Percentiles rank a stretch among this genome's conserved stretches.
These are phyloP conservation scores for Mucor ambiguus DNA, from an alignment of 371 early-diverging fungal species.

Conservation along the genomic window DNA sequence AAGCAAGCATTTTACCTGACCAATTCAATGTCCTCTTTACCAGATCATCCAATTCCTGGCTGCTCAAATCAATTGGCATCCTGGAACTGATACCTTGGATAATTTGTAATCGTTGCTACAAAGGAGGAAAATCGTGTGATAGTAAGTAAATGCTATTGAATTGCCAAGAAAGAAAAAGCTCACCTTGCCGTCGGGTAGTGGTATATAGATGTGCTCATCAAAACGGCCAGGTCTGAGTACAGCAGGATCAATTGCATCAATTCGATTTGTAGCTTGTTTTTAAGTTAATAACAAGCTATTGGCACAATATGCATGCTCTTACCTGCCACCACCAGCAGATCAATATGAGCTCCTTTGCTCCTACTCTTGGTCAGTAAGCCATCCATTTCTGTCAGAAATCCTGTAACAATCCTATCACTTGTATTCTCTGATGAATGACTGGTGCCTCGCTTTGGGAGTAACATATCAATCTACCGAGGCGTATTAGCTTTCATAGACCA, in stretches of 20 bases:
- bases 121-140: not conserved
- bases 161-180: not conserved
- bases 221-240: constrained; percentile 98
- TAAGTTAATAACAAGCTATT: not conserved
- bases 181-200: constrained; percentile 81
- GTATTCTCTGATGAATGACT: constrained; percentile 76
- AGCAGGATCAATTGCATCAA: constrained; percentile 90
- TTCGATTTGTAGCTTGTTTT: constrained; percentile 58
- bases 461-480: constrained; percentile 61
- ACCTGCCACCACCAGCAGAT: constrained; percentile 78
- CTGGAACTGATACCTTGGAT: constrained; percentile 58
- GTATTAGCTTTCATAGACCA: not conserved
- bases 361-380: constrained; percentile 65
- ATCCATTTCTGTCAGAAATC: constrained; percentile 83
- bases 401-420: constrained; percentile 79
- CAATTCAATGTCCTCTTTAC: constrained; percentile 44
- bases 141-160: not conserved
- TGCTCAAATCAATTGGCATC: constrained; percentile 56
- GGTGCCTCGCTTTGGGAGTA: constrained; percentile 72
- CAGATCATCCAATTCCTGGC: constrained; percentile 34
- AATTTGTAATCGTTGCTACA: constrained; percentile 56
- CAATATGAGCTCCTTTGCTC: constrained; percentile 48
- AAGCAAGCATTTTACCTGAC: constrained; percentile 44
- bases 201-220: constrained; percentile 97
- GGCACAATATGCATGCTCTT: constrained; percentile 6